Conservation (phyloP, 169 alveolate species). For the Perkinsus marinus region DNA sequence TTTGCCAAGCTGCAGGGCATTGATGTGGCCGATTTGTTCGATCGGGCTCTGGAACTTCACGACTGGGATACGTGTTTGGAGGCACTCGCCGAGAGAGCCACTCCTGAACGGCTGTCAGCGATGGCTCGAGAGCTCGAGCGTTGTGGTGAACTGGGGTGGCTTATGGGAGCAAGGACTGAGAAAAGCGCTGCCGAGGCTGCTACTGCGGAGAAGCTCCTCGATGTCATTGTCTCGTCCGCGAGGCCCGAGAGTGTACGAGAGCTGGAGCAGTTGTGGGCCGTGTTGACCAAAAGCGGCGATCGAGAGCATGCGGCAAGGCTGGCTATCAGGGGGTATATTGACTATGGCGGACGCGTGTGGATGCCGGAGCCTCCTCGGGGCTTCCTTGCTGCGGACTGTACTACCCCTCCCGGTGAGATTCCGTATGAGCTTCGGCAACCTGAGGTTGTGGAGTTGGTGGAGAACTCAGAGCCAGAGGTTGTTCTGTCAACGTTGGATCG, state of each 20-base stretch:
- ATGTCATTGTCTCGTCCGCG: neutral
- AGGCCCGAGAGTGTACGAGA: neutral
- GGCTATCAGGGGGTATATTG: neutral
- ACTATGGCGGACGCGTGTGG: neutral
- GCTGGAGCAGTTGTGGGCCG: neutral
- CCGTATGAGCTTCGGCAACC: neutral
- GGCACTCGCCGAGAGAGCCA: neutral
- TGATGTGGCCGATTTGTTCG: neutral
- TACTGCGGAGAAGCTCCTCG: neutral
- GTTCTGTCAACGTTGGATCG: neutral
- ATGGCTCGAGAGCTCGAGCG: neutral
- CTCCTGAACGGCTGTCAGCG: neutral
- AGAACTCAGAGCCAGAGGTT: neutral
- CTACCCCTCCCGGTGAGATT: neutral
- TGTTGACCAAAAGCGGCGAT: neutral
- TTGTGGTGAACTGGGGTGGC: neutral
- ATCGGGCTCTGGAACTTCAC: neutral
- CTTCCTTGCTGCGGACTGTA: neutral
- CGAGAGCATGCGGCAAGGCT: neutral
- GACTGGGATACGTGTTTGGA: neutral
- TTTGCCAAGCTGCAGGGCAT: neutral
- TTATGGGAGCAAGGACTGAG: neutral
- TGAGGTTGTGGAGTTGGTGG: neutral
- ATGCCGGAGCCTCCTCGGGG: neutral
- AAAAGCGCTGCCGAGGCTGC: neutral